Evolutionary conservation across 768 basidiomycete species (phyloP), one percentile per base, ranked within the genome.

Genomic region (Phanerochaete carnosa): DNA sequence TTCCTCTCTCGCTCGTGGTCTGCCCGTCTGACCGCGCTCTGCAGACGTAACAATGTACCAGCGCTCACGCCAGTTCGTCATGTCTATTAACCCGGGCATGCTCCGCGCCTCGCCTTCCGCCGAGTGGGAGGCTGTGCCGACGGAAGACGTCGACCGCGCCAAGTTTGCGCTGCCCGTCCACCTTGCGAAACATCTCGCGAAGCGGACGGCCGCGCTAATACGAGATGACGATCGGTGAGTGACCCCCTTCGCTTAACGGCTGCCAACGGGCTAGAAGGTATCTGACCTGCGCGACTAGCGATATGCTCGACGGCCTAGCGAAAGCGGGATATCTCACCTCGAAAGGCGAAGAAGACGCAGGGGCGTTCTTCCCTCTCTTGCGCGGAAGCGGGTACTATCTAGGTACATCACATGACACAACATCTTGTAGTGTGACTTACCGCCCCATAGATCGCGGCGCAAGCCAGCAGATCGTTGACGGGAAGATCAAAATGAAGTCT

Each of bases 401-500:
- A 1, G 87, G 88, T 83, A 74, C 23, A 13, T 43, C 16, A 15
- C 11, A 12, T 3, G 12, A 7, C n/a, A 16, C 49, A 4, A 12
- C 22, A 8, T 57, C 16, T 15, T 33, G 26, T n/a, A 5, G 37
- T 45, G 37, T 45, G 6, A 4, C 5, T 9, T 8, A 11, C 1
- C 22, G 28, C 39, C 11, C 3, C 25, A 55, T 32, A 85, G 85
- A 86, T 62, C 79, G 81, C 16, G 86, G 87, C 29, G 83, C 81
- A 7, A 81, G 81, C 60, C 80, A 86, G 69, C 73, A 83, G 62
- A 83, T 89, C 65, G 79, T 81, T 45, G 84, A 88, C 65, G 86
- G 87, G 2, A 83, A 85, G 66, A 85, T 90, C 76, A 88, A 88
- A 69, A 72, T 90, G 58, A 89, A 89, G 74, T 85, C 80, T 71